Base-by-base conservation (phyloP, 805 yeast genomes). In the Wickerhamiella occidentalis region DNA sequence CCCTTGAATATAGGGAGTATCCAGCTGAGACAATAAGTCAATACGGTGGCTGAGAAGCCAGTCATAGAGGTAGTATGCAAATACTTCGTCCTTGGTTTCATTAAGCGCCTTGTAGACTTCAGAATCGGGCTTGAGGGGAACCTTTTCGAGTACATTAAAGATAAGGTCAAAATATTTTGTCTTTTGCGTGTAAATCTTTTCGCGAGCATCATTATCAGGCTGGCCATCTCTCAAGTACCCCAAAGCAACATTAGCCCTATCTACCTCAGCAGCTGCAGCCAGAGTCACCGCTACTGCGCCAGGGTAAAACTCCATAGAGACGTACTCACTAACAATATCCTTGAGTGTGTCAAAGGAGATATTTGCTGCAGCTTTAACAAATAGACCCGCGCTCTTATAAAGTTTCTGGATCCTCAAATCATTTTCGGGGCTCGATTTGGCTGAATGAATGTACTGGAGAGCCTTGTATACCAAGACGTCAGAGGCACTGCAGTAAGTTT, bases 391-490 rank as follows among this genome's bases (percentile, higher is more conserved):
- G 1, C 96, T 85, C 54, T 81, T 79, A 42, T 76, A 74, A 56
- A 92, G 70, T 53, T 73, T 77, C 57, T 85, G 80, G 52, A 76
- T 72, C 52, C 76, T 68, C 48, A 81, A 75, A 48, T 88, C 96
- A 38, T 74, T 73, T 61, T 88, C 95, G 3, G 60, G 54, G 25
- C 43, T 48, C 13, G 46, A 26, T 25, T 35, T 42, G 6, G 97
- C 96, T 58, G 82, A 79, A 51, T 90, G 83, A 58, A 92, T 71
- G 63, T 83, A 87, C 63, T 92, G 98, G 57, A 87, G 79, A 0
- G 96, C 97, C 64, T 90, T 83, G 71, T 88, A 92, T 12, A 92
- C 85, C 52, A 87, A 74, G 23, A 92, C 96, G 65, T 92, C 98
- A 56, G 83, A 85, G 13, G 94, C 78, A 0, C 96, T 85, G 61